A percentile compares a stretch with the other conserved stretches of the same genome.
Conservation (phyloP, 768 basidiomycete genomes). For the Naganishia vaughanmartiniae region DNA sequence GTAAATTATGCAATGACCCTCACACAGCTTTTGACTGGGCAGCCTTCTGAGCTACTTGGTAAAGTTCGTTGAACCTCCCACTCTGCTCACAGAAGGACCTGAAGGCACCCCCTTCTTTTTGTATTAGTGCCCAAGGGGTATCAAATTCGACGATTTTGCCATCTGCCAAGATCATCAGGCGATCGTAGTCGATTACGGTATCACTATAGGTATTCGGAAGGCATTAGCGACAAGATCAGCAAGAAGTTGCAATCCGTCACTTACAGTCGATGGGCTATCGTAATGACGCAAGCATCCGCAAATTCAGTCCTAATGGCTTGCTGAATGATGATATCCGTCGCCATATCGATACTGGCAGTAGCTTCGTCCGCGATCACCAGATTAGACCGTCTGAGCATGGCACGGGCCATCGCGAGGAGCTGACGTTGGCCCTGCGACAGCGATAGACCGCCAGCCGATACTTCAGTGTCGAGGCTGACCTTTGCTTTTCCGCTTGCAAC, state of each 20-base stretch:
- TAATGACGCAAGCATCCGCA: constrained; percentile 48
- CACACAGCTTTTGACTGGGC: constrained; percentile 8
- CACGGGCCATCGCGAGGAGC: constrained; percentile 48
- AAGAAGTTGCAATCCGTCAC: not conserved
- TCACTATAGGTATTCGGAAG: constrained; percentile 39
- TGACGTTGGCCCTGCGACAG: constrained; percentile 92
- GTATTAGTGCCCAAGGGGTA: constrained; percentile 47
- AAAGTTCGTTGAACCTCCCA: constrained; percentile 49
- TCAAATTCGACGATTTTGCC: constrained; percentile 51
- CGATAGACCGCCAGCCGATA: constrained; percentile 81
- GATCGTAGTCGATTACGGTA: constrained; percentile 52
- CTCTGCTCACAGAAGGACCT: constrained; percentile 49
- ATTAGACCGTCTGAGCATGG: constrained; percentile 28
- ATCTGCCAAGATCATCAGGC: constrained; percentile 50
- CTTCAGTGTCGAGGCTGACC: constrained; percentile 70
- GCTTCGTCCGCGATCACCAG: constrained; percentile 49
- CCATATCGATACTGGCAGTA: constrained; percentile 50
- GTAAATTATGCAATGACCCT: not conserved
- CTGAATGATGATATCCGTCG: constrained; percentile 51
- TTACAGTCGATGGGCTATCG: constrained; percentile 41
- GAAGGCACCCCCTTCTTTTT: constrained; percentile 45
- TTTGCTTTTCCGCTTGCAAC: constrained; percentile 33
- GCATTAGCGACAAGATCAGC: not conserved
- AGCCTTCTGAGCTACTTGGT: constrained; percentile 41
- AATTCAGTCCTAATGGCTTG: constrained; percentile 50